Conservation (phyloP, 83 land plant genomes). For the Picea abies region DNA sequence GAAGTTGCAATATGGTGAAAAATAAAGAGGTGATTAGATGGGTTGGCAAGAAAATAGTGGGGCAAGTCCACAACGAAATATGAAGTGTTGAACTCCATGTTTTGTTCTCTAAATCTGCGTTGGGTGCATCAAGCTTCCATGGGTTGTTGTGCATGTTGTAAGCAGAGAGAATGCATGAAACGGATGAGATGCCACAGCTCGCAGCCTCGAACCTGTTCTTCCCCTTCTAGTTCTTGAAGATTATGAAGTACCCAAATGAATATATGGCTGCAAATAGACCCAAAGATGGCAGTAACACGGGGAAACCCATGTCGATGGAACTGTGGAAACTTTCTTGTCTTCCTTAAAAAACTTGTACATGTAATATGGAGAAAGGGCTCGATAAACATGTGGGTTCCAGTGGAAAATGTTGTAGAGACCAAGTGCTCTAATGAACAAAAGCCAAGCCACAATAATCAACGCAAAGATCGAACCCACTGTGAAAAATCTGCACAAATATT, state of each 20-base stretch:
- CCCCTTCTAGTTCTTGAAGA: constrained; percentile 27
- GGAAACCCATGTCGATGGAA: too few species aligned
- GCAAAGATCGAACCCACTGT: too few species aligned
- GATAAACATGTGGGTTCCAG: too few species aligned
- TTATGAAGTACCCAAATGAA: constrained; percentile 11
- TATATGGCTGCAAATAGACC: constrained; percentile 8
- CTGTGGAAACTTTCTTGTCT: too few species aligned
- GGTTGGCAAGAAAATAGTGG: constrained; percentile 28
- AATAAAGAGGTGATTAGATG: constrained; percentile 41
- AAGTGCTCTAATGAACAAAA: too few species aligned
- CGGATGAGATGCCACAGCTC: constrained; percentile 34
- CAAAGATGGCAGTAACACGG: background rate
- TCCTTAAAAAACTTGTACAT: too few species aligned
- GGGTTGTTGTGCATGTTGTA: background rate
- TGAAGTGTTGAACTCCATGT: constrained; percentile 40
- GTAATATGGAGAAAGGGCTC: too few species aligned
- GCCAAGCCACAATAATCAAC: too few species aligned
- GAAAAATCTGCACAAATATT: too few species aligned
- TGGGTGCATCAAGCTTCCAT: constrained; percentile 31
- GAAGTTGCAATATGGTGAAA: constrained; percentile 38
- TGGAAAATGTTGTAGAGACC: too few species aligned
- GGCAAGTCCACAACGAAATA: constrained; percentile 38
- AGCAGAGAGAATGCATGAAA: constrained; percentile 22
- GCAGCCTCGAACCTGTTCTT: constrained; percentile 37
- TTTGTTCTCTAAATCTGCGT: constrained; percentile 23